Base-by-base conservation (phyloP, 2,329 filamentous ascomycete species). In the Talaromyces sp. region DNA sequence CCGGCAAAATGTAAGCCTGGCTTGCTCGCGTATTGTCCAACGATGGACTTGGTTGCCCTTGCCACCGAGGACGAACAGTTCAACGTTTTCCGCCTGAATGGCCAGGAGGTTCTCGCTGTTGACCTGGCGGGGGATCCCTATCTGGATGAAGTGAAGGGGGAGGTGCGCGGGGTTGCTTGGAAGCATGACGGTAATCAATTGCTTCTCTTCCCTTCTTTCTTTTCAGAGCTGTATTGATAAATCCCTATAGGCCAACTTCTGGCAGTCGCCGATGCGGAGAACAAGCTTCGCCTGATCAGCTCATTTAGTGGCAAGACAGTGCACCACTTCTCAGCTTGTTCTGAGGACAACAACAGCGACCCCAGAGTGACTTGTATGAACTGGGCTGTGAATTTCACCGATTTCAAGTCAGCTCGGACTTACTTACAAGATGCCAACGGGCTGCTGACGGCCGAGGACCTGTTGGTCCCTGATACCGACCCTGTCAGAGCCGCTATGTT, bases 191-290 rank as follows among this genome's bases (percentile, higher is more conserved):
- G 88, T 89, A 70, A 30, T 32, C n/a, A 15, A 27, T 19, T 15
- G 47, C 17, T 49, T 27, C 47, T 25, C 15, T 11, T 51, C 39
- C 28, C 15, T 28, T 55, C 15, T 54, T 33, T 44, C 9, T 36
- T 30, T 47, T 57, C 8, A 17, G 17, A n/a, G 6, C 47, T 57
- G 13, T 15, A 27, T 55, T 62, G 17, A 62, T 36, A 55, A 32
- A n/a, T 33, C 11, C 19, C 2, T 27, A 32, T 33, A 76, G 73
- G 73, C 27, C 88, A 91, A 64, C 86, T 91, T 49, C 82, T 97
- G 59, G 92, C 92, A 15, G 85, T 95, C 15, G 91, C 87, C 53
- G 96, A 91, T 87, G 91, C 85, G 67, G 91, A 96, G 78, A 90
- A 90, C 30, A 84, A 85, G 7, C 85, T 95, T 22, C 87, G 91